These are phyloP conservation scores for Byssothecium circinans DNA, from an alignment of 2,329 filamentous ascomycete genomes.

Conservation along the genomic window DNA sequence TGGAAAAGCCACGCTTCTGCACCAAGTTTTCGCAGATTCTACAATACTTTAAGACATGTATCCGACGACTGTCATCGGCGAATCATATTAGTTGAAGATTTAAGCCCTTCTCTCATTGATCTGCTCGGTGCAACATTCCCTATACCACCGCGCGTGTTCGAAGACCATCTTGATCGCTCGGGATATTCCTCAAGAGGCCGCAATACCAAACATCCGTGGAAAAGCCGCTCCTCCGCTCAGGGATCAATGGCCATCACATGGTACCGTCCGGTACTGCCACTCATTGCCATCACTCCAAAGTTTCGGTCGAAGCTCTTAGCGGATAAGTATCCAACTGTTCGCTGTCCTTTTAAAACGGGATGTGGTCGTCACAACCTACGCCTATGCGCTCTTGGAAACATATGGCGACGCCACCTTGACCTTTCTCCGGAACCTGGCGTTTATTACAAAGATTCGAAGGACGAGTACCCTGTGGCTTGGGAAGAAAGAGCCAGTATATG, in stretches of 20 bases:
- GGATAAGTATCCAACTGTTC: conserved; percentile 3
- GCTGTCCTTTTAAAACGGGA: conserved; percentile 1
- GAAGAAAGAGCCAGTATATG: conserved; percentile 15
- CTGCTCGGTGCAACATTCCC: conserved; percentile 17
- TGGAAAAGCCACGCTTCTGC: conserved; percentile 1
- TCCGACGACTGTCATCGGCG: conserved; percentile 4
- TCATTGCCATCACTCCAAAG: conserved; percentile 3
- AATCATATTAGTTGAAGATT: conserved; percentile 16
- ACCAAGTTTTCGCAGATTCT: conserved; percentile 7
- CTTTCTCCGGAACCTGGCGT: conserved; percentile 10
- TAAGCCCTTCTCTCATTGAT: conserved; percentile 12
- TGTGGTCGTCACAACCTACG: conserved; percentile 5
- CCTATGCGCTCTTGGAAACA: conserved; percentile 6
- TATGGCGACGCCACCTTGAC: conserved; percentile 13
- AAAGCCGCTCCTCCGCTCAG: conserved; percentile 5
- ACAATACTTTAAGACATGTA: conserved; percentile 1
- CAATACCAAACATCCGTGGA: conserved; percentile 1
- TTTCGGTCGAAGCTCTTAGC: conserved; percentile 7
- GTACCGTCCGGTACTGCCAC: conserved; percentile 12
- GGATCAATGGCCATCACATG: conserved; percentile 11
- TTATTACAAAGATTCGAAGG: conserved; percentile 8
- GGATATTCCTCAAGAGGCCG: conserved; percentile 7
- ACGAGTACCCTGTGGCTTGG: conserved; percentile 14
- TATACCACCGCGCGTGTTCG: conserved; percentile 18
- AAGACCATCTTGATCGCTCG: conserved; percentile 16